phyloP scores from a whole-genome alignment of 768 basidiomycete genomes.

The Mycena galericulata region DNA sequence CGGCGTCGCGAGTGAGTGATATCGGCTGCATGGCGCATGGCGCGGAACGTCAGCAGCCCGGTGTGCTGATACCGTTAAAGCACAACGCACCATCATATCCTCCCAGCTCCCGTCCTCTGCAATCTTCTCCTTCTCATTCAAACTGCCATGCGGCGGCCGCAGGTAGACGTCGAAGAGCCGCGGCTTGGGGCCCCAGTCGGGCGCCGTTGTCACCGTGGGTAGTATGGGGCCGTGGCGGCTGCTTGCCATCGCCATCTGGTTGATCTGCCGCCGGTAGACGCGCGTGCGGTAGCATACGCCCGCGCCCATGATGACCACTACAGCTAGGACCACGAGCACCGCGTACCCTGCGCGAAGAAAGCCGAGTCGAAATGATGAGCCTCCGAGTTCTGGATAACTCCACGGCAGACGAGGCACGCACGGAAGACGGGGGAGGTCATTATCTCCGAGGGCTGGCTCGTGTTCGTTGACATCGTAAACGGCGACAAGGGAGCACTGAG shows the following conservation, averaged over 20 bases:
- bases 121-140: neutral
- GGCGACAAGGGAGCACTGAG: no score
- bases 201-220: neutral
- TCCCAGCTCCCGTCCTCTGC: conserved; percentile 14
- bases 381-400: neutral
- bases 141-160: no score
- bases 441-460: neutral
- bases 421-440: conserved; percentile 30
- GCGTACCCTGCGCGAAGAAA: conserved; percentile 33
- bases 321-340: conserved; percentile 25
- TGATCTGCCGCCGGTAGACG: neutral
- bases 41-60: no score
- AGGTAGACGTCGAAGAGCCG: conserved; percentile 24
- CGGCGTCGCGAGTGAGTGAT: conserved; percentile 17
- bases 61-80: no score
- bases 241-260: no score
- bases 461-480: conserved; percentile 19
- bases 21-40: conserved; percentile 29
- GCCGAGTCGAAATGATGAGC: neutral
- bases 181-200: conserved; percentile 29
- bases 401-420: neutral
- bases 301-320: conserved; percentile 26
- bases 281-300: conserved; percentile 26
- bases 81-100: conserved; percentile 24
- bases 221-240: no score